Evolutionary conservation across 2,329 filamentous ascomycete genomes (phyloP).

Genomic region (Colletotrichum nymphaeae): DNA sequence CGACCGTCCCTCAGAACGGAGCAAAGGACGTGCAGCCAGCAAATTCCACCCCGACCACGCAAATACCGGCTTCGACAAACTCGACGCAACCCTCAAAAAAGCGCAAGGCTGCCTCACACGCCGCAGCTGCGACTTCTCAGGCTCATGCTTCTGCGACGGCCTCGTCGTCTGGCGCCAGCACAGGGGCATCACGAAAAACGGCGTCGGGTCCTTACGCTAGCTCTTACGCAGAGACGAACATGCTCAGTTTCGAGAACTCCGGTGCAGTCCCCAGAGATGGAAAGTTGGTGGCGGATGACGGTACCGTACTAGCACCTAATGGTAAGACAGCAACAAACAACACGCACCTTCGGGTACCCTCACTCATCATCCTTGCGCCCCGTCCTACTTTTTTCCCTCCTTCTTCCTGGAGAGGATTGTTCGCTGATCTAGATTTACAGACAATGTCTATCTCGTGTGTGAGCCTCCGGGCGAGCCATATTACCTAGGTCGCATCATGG

Average conservation of each 20-base stretch:
- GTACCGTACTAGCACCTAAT: conserved; percentile 84
- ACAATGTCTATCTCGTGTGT: conserved; percentile 94
- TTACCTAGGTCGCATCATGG: conserved; percentile 98
- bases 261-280: conserved; percentile 78
- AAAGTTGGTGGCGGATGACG: conserved; percentile 89
- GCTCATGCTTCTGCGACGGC: conserved; percentile 38
- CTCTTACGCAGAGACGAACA: conserved; percentile 76
- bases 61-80: conserved; percentile 62
- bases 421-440: conserved; percentile 52
- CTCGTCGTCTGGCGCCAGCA: conserved; percentile 42
- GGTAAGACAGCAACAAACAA: conserved; percentile 68
- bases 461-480: conserved; percentile 98
- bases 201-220: conserved; percentile 44
- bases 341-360: conserved; percentile 16
- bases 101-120: conserved; percentile 76
- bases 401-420: background rate
- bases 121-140: conserved; percentile 27
- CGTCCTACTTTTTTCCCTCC: background rate
- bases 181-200: conserved; percentile 49
- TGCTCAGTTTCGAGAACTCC: conserved; percentile 86
- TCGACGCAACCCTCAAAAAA: conserved; percentile 75
- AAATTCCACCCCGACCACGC: conserved; percentile 38
- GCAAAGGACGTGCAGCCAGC: conserved; percentile 49
- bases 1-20: conserved; percentile 47
- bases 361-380: background rate